Evolutionary conservation across 2,329 filamentous ascomycete species (phyloP), one percentile per base, ranked within the genome.

Genomic region (Verticillium klebahnii): DNA sequence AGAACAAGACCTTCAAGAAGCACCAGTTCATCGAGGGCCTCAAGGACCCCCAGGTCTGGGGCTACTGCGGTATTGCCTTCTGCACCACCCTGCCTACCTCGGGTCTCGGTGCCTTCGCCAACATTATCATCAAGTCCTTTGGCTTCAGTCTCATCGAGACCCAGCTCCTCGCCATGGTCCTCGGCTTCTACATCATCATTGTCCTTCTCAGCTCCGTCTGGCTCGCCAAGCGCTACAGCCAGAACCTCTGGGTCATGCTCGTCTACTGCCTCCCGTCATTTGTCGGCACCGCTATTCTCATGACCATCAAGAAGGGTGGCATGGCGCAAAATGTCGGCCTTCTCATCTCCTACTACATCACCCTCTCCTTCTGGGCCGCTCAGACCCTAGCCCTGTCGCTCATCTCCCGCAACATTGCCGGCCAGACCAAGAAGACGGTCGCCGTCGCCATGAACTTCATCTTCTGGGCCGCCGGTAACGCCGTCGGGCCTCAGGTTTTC

Each of bases 361-460:
- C 86, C 0, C 80, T 92, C 19, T 91, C 87, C 5, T 93, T 93
- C 82, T 92, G 89, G 89, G 87, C 89, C 0, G 89, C 88, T 0
- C 85, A 89, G 68, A 89, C 86, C 1, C 77, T 91, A 14, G 79
- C 83, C 8, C 81, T 92, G 67, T 88, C 86, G 15, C 82, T 92
- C 78, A 81, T 91, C 61, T 85, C 85, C 0, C 82, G 88, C 17
- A 92, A 92, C 69, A 78, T 91, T 11, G 89, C 86, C 31, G 89
- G 89, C 0, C 87, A 90, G 67, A 92, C 89, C 1, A 92, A 92
- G 76, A 91, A 91, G 72, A 82, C 83, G 0, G 82, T 88, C 11
- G 86, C 85, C 7, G 83, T 91, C 3, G 87, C 89, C 6, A 81
- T 85, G 66, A 91, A 89, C 72, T 91, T 92, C 69, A 80, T 91